phyloP scores from a whole-genome alignment of 2,329 filamentous ascomycete species.

The Scleromitrula shiraiana region DNA sequence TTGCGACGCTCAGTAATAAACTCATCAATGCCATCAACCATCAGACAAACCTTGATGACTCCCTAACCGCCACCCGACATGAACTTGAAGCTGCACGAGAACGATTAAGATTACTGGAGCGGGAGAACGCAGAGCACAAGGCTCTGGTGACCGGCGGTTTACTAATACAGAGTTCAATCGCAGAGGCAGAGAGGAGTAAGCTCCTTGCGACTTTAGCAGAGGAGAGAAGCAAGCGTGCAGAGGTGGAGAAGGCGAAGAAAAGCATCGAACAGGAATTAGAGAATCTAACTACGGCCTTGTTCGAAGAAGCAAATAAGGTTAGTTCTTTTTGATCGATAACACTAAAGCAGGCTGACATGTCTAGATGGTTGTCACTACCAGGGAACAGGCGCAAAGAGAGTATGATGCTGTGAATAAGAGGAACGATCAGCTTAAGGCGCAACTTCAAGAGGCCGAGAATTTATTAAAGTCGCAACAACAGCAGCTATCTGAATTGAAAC shows the following conservation, averaged over 20 bases:
- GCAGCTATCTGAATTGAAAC: constrained; percentile 83
- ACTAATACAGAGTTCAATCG: constrained; percentile 64
- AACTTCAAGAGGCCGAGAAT: constrained; percentile 78
- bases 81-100: constrained; percentile 70
- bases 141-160: constrained; percentile 63
- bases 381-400: constrained; percentile 80
- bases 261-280: constrained; percentile 90
- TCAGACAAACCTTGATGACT: constrained; percentile 86
- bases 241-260: constrained; percentile 71
- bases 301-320: constrained; percentile 90
- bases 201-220: constrained; percentile 52
- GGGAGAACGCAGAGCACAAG: constrained; percentile 51
- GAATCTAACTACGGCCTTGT: constrained; percentile 82
- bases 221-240: constrained; percentile 56
- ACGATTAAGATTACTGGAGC: constrained; percentile 61
- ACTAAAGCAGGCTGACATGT: constrained; percentile 53
- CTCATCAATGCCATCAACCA: constrained; percentile 97
- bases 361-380: constrained; percentile 88
- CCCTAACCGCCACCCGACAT: constrained; percentile 70
- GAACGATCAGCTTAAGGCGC: constrained; percentile 78
- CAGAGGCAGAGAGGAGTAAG: constrained; percentile 63
- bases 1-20: constrained; percentile 83
- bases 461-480: constrained; percentile 87
- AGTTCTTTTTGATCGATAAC: constrained; percentile 17
- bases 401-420: constrained; percentile 73